These are phyloP conservation scores for Triticum urartu DNA, from an alignment of 176 grass and related monocot genomes.

Conservation along the genomic window DNA sequence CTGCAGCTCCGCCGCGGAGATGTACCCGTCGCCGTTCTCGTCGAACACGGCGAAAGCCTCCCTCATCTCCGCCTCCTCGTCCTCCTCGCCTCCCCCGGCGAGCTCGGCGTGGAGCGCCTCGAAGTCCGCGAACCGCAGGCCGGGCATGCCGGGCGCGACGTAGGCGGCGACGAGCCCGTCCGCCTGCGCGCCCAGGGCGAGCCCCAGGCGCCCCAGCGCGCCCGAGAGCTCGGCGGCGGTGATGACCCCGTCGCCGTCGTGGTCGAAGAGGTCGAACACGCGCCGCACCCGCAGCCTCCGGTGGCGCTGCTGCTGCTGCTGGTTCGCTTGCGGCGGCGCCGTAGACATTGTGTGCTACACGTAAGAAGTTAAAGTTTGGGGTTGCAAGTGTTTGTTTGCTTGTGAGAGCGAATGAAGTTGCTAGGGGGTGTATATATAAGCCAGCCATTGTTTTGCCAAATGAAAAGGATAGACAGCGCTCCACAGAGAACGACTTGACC, in stretches of 20 bases:
- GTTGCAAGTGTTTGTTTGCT: background rate
- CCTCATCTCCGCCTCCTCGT: background rate
- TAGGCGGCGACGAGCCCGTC: constrained; percentile 8
- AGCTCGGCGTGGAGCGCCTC: constrained; percentile 39
- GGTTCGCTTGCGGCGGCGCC: background rate
- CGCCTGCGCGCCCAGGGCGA: background rate
- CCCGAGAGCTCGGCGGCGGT: constrained; percentile 31
- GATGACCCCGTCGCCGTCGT: constrained; percentile 38
- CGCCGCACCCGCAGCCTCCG: constrained; percentile 34
- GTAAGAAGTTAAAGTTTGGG: background rate
- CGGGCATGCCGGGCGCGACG: constrained; percentile 12
- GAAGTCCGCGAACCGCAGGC: constrained; percentile 37
- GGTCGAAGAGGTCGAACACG: constrained; percentile 51
- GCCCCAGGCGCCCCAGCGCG: constrained; percentile 33
- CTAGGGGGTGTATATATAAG: background rate
- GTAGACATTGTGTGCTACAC: background rate
- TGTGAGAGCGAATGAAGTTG: background rate
- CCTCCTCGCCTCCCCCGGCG: background rate
- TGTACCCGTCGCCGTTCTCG: constrained; percentile 41
- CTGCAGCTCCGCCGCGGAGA: constrained; percentile 40
- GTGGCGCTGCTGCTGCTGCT: constrained; percentile 7
- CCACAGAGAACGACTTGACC: background rate
- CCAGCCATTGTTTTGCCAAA: background rate
- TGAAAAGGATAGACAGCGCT: background rate
- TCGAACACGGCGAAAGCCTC: constrained; percentile 35